Conservation (phyloP, 2,329 filamentous ascomycete species). For the Nothophoma quercina region DNA sequence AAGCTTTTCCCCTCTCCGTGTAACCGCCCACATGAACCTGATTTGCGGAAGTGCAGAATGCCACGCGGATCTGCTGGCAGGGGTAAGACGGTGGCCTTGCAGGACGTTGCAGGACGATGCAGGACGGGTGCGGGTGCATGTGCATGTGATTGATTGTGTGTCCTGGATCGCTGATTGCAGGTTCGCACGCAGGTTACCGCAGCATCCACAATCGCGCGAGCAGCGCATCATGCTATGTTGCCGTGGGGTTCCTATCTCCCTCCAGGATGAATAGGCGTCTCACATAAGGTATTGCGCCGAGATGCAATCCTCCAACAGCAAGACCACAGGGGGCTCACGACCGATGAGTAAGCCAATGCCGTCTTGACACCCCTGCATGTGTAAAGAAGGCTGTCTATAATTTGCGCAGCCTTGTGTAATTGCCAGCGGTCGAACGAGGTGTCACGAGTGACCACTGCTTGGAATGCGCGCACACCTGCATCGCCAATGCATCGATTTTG, state of each 20-base stretch:
- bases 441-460: neutral
- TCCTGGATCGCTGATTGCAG: conserved; percentile 32
- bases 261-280: conserved; percentile 17
- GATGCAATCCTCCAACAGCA: conserved; percentile 2
- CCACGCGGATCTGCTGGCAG: conserved; percentile 32
- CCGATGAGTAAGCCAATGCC: conserved; percentile 6
- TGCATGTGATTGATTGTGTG: conserved; percentile 36
- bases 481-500: conserved; percentile 7
- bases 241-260: conserved; percentile 18
- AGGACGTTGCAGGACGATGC: conserved; percentile 18
- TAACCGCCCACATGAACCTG: conserved; percentile 20
- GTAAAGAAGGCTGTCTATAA: neutral
- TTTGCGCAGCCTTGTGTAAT: conserved; percentile 5
- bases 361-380: conserved; percentile 8
- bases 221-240: conserved; percentile 13
- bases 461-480: conserved; percentile 16
- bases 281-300: conserved; percentile 9
- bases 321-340: neutral
- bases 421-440: conserved; percentile 4
- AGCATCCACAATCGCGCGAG: conserved; percentile 24
- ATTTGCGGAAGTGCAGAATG: conserved; percentile 31
- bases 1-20: conserved; percentile 6
- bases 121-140: conserved; percentile 21
- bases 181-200: conserved; percentile 13
- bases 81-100: conserved; percentile 18